A percentile compares a stretch with the other conserved stretches of the same genome.
These are phyloP conservation scores for Solanum arcanum DNA, from an alignment of 257 asterid species.

Conservation along the genomic window DNA sequence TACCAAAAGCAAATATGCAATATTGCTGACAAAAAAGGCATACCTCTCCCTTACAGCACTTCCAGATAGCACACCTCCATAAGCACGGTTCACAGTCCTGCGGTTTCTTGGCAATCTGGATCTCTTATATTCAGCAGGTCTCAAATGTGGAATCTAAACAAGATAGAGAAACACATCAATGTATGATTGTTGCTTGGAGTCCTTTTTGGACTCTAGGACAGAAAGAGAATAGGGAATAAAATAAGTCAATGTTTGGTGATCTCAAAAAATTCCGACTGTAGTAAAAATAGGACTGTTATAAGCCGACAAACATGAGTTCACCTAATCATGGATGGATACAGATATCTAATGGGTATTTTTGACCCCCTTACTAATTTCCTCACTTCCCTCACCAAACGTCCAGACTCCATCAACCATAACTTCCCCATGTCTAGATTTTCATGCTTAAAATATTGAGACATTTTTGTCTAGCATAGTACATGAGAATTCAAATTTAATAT, in stretches of 20 bases:
- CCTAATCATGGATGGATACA: neutral
- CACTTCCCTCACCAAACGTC: neutral
- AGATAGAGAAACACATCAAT: neutral
- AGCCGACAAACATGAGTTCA: neutral
- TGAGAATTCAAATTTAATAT: neutral
- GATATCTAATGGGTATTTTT: neutral
- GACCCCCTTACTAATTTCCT: neutral
- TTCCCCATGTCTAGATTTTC: neutral
- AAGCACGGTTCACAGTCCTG: constrained; percentile 69
- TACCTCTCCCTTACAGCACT: constrained; percentile 65
- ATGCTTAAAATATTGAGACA: neutral
- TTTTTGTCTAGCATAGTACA: neutral
- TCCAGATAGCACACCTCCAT: constrained; percentile 66
- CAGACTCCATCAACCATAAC: neutral
- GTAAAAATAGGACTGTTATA: neutral
- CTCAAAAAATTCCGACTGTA: neutral
- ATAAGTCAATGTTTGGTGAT: neutral
- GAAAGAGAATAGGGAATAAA: neutral
- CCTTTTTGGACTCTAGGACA: neutral
- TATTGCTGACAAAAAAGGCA: neutral
- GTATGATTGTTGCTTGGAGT: neutral
- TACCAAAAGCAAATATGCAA: neutral
- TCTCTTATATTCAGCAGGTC: constrained; percentile 75
- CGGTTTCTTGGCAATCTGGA: constrained; percentile 58
- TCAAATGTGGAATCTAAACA: constrained; percentile 54